Conservation (phyloP, 2,329 filamentous ascomycete species). For the Stachybotrys echinatus region DNA sequence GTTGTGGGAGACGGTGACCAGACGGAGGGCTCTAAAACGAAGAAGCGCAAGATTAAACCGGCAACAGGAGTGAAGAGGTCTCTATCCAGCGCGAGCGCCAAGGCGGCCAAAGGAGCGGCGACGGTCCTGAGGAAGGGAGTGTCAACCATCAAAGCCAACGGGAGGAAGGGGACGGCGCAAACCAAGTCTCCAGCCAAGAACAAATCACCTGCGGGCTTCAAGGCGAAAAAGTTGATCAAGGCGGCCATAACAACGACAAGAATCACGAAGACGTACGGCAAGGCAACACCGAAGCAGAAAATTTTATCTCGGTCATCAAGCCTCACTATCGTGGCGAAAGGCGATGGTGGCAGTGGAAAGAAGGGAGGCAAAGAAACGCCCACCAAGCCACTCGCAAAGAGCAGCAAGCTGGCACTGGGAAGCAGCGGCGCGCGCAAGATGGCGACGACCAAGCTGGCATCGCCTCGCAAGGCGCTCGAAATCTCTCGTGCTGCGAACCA, state of each 20-base stretch:
- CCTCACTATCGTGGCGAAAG: slow-evolving; percentile 10
- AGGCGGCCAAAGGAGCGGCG: slow-evolving; percentile 30
- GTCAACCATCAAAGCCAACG: slow-evolving; percentile 21
- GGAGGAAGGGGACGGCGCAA: slow-evolving; percentile 18
- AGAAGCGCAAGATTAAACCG: slow-evolving; percentile 36
- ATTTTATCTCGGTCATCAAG: slow-evolving; percentile 12
- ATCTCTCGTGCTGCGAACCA: slow-evolving; percentile 11
- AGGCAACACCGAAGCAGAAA: slow-evolving; percentile 15
- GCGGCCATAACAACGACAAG: slow-evolving; percentile 15
- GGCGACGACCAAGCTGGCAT: background rate
- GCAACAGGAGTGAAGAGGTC: slow-evolving; percentile 27
- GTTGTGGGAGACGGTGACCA: slow-evolving; percentile 37
- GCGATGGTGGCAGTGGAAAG: slow-evolving; percentile 5
- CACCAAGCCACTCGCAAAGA: slow-evolving; percentile 3
- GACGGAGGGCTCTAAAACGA: slow-evolving; percentile 37
- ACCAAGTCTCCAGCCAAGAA: slow-evolving; percentile 19
- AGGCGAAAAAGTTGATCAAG: slow-evolving; percentile 20
- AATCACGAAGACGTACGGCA: slow-evolving; percentile 21
- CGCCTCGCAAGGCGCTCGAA: slow-evolving; percentile 14
- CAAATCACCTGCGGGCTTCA: slow-evolving; percentile 15
- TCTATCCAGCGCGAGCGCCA: slow-evolving; percentile 25
- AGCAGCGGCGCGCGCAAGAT: background rate
- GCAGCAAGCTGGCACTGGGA: slow-evolving; percentile 4
- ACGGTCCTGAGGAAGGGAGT: slow-evolving; percentile 30
- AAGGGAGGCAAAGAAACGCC: slow-evolving; percentile 7